Base-by-base conservation (phyloP, 495 filamentous ascomycete species). In the Staphylotrichum longicolle region DNA sequence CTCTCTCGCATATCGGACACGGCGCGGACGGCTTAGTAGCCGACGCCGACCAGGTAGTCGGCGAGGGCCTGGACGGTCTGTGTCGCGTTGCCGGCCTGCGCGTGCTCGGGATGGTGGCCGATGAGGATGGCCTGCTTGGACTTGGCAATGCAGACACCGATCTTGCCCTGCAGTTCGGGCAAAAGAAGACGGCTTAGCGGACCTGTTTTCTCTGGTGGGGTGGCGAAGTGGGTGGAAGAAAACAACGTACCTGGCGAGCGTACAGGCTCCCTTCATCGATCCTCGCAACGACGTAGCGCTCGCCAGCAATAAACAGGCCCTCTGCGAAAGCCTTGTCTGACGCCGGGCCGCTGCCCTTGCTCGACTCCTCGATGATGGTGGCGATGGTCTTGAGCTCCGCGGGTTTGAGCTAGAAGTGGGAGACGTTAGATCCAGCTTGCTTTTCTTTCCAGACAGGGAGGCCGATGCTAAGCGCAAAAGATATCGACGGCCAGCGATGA, bases 71-170 rank as follows among this genome's bases (percentile, higher is more conserved):
- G 87, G 60, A 88, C 83, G 20, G 82, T 82, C 64, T 75, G 82
- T 52, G 83, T 83, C 52, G 88, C 80, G 69, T 83, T 82, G 61
- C 87, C 87, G 33, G 87, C 87, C 68, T 86, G 80, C 46, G 83
- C 75, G 44, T 64, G 72, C 72, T 95, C 91, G 68, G 80, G 80
- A 81, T 96, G 88, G 80, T 96, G 91, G 66, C 83, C 88, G 73
- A 98, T 76, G 70, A 98, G 85, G 71, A 96, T 83, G 68, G 91
- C 89, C 76, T 93, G 88, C 55, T 76, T 85, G 65, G 93, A 93
- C 80, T 91, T 93, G 72, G 87, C 85, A 66, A 91, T 82, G 68
- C 87, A 76, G 66, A 94, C 74, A 60, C 94, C 94, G 66, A 85
- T 85, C 77, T 87, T 90, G 66, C 88, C 91, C 92, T 98, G 63